Evolutionary conservation across 805 yeast species (phyloP).

Genomic region (Debaryomyces tyrocola): DNA sequence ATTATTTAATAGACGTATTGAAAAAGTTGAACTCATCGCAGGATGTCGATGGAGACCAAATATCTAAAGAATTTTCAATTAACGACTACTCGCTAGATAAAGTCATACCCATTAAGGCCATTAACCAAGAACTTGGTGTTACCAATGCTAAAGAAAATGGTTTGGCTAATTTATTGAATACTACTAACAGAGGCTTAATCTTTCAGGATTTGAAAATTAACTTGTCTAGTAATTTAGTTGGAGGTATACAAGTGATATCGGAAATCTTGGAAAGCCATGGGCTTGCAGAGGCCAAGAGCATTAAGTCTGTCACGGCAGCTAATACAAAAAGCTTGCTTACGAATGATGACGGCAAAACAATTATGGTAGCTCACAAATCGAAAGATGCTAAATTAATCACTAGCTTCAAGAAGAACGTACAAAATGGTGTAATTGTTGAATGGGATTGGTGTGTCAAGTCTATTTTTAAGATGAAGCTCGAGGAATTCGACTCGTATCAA

Average conservation of each 20-base stretch:
- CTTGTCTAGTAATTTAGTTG: constrained; percentile 57
- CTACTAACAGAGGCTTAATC: constrained; percentile 30
- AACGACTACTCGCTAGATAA: constrained; percentile 38
- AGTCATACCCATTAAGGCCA: constrained; percentile 25
- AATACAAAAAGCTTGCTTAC: constrained; percentile 16
- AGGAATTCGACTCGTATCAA: constrained; percentile 18
- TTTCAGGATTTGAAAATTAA: constrained; percentile 53
- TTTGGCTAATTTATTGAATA: constrained; percentile 12
- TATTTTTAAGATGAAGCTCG: constrained; percentile 48
- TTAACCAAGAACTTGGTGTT: constrained; percentile 30
- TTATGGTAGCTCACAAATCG: constrained; percentile 32
- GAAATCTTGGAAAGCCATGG: constrained; percentile 66
- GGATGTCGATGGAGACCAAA: constrained; percentile 10
- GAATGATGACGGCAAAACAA: constrained; percentile 12
- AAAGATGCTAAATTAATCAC: constrained; percentile 35
- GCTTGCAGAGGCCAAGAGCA: constrained; percentile 24
- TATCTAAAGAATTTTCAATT: constrained; percentile 21
- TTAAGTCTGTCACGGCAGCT: constrained; percentile 15
- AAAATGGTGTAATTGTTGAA: constrained; percentile 38
- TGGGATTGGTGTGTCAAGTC: constrained; percentile 67
- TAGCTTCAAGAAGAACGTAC: constrained; percentile 15
- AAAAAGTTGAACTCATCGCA: constrained; percentile 8
- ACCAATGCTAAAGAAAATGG: constrained; percentile 16
- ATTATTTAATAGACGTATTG: constrained; percentile 49
- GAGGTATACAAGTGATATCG: constrained; percentile 56